A percentile compares a stretch with the other conserved stretches of the same genome.
These are phyloP conservation scores for Ganoderma lingzhi DNA, from an alignment of 1,284 basidiomycete genomes.

Conservation along the genomic window DNA sequence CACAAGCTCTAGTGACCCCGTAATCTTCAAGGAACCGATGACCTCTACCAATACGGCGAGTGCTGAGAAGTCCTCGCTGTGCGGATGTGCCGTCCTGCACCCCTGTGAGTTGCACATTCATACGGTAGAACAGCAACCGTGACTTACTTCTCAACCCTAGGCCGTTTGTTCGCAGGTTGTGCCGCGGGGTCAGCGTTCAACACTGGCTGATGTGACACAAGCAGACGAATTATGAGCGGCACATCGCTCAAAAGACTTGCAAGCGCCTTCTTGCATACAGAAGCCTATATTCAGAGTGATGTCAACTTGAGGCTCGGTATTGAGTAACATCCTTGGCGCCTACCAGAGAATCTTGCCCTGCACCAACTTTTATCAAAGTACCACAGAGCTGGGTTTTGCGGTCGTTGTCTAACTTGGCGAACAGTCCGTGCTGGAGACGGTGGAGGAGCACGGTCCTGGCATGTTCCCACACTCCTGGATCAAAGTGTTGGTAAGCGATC, in stretches of 20 bases:
- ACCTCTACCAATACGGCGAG: constrained; percentile 78
- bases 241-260: constrained; percentile 56
- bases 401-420: constrained; percentile 56
- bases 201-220: constrained; percentile 64
- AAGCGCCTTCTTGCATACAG: constrained; percentile 59
- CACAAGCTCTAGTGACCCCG: constrained; percentile 77
- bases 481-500: not conserved
- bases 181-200: constrained; percentile 50
- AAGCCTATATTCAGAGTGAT: constrained; percentile 48
- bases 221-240: constrained; percentile 63
- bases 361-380: constrained; percentile 59
- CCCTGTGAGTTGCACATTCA: not conserved
- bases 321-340: constrained; percentile 32
- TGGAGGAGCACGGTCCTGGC: constrained; percentile 51
- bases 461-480: constrained; percentile 38
- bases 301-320: not conserved
- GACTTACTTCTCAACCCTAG: constrained; percentile 62
- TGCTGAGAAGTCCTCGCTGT: constrained; percentile 49
- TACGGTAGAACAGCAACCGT: not conserved
- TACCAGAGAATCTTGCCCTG: constrained; percentile 56
- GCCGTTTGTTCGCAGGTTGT: constrained; percentile 66
- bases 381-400: constrained; percentile 64
- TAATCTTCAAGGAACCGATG: constrained; percentile 67
- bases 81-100: constrained; percentile 11
- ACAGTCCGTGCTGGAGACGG: constrained; percentile 61